These are phyloP conservation scores for Apostasia shenzhenica DNA, from an alignment of 106 monocot species.

Conservation along the genomic window DNA sequence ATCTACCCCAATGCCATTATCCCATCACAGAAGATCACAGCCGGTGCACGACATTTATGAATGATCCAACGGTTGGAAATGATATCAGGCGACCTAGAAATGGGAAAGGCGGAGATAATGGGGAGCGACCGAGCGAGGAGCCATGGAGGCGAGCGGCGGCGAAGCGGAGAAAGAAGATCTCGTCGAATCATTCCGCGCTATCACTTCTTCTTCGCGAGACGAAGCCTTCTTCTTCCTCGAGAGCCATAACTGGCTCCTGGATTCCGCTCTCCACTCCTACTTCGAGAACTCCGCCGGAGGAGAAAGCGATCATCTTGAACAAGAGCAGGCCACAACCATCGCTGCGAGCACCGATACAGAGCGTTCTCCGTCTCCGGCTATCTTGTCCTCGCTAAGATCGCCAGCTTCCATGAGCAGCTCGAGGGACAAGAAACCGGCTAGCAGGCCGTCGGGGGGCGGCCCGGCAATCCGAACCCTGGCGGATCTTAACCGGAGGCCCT, in stretches of 20 bases:
- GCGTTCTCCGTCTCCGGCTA: neutral
- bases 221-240: constrained; percentile 81
- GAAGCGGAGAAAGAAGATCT: constrained; percentile 17
- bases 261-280: constrained; percentile 64
- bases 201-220: constrained; percentile 48
- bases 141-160: constrained; percentile 8
- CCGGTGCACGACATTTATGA: too few relatives aligned
- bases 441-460: constrained; percentile 18
- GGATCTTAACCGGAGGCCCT: constrained; percentile 51
- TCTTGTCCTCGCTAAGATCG: neutral
- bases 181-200: constrained; percentile 35
- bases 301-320: neutral
- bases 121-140: neutral
- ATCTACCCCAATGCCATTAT: too few relatives aligned
- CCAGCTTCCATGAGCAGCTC: constrained; percentile 6
- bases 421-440: constrained; percentile 23
- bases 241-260: constrained; percentile 61
- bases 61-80: too few relatives aligned
- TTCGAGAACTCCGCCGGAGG: constrained; percentile 33
- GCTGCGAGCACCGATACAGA: neutral
- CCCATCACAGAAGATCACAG: too few relatives aligned
- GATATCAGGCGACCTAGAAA: neutral
- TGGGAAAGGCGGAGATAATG: neutral
- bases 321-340: neutral
- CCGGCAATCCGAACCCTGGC: constrained; percentile 67